Evolutionary conservation across 2,329 filamentous ascomycete species (phyloP), one percentile per base, ranked within the genome.

Genomic region (Penicillium sp.): DNA sequence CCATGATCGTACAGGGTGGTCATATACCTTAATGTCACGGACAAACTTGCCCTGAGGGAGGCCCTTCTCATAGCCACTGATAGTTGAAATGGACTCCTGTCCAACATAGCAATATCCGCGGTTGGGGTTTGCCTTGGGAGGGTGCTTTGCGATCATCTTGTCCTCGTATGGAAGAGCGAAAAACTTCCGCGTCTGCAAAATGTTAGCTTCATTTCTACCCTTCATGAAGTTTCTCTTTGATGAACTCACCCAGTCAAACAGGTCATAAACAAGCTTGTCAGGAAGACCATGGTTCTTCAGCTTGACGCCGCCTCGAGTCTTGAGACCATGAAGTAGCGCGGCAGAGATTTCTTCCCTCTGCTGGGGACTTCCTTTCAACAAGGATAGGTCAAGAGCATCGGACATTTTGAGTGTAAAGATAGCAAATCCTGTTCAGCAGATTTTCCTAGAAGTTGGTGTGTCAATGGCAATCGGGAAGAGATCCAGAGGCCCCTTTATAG

Each of bases 81-180:
- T 70, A 19, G 55, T 59, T 0, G 59, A 62, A 16, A 65, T 57
- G 47, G 69, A 68, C 52, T 73, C 70, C 21, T 70, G 68, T 22
- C 71, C 70, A 14, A 72, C 58, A 26, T 60, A 64, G 51, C 68
- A 68, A 37, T 68, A 73, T 2, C 71, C 71, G 31, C 71, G 63
- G 44, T 74, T 70, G 1, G 68, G 70, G 7, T 64, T 70, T 10
- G 69, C 59, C 31, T 69, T 56, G 0, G 62, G 63, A 5, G 68
- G 69, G 48, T 74, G 70, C 29, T 69, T 65, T 8, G 70, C 69
- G 3, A 63, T 63, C 60, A 64, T 60, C 47, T 73, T 73, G 14
- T 64, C 58, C 21, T 69, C 66, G 0, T 62, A 46, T 0, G 70
- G 63, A 14, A 73, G 56, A 13, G 55, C 47, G 33, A 70, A 70